Base-by-base conservation (phyloP, 495 filamentous ascomycete genomes). In the Amorphotheca resinae region DNA sequence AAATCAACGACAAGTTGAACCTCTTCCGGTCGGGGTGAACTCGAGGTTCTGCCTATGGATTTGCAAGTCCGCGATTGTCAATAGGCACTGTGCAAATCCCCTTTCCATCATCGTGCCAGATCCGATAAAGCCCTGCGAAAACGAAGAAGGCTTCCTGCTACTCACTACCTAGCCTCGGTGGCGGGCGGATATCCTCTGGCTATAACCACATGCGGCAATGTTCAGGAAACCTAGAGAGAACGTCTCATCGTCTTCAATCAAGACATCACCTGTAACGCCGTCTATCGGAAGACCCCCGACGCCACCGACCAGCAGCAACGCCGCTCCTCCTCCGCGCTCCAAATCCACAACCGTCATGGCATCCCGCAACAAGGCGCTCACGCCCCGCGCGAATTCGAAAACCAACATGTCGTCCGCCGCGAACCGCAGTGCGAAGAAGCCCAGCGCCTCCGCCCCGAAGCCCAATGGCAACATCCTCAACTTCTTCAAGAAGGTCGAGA, bases 401-500 rank as follows among this genome's bases (percentile, higher is more conserved):
- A 11, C 41, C 2, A 57, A 54, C 42, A 5, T 28, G 11, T 11
- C 25, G 2, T 26, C 45, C 3, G 6, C 35, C 16, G 3, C 20
- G 11, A 44, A 25, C 14, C n/a, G 41, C 38, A 33, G 18, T 28
- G 22, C 38, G 3, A 52, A 49, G 46, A 57, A 53, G 2, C n/a
- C 38, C 16, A 2, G 12, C 14, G 40, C 34, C 16, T 50, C 48
- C 30, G 45, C 49, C 1, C 44, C 46, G 21, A 51, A 49, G 41
- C 39, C 38, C 4, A 93, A 91, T 59, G 67, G 64, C 9, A 93
- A 79, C 49, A 93, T 95, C 36, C 57, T 87, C 44, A 80, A 62
- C 46, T 91, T 87, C 58, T 91, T 91, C 63, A 79, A 84, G 62
- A 91, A 86, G 59, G 67, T 73, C 0, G 74, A 82, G 40, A 35